Base-by-base conservation (phyloP, 768 basidiomycete species). In the Rhodocollybia butyracea region DNA sequence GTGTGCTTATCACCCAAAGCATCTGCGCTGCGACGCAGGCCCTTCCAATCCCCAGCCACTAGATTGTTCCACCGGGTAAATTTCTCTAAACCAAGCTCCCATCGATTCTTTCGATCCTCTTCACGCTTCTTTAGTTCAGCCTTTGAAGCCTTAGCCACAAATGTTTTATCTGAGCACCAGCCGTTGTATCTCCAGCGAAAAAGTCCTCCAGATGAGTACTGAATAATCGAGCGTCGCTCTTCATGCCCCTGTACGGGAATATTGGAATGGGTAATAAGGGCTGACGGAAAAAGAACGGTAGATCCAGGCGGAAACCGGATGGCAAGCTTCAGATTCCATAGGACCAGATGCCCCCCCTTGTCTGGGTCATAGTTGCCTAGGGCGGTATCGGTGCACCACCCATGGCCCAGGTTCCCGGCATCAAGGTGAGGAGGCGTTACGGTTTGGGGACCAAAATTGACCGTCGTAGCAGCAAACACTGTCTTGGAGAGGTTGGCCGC, bases 161-260 rank as follows among this genome's bases (percentile, higher is more conserved):
- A 24, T 12, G 15, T 17, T 22, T 51, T 51, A 32, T 51, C 48
- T 24, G 48, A 34, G 8, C 22, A 22, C 10, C 12, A 51, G 21
- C 64, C 65, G 46, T 63, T 60, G 1, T 55, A 29, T 3, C 60
- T 60, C 61, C 63, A 67, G 3, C 66, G 56, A 47, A 63, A 61
- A 3, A 67, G 40, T 3, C 64, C 62, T 10, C 63, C 64, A 10
- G 64, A 58, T 24, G 57, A 46, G 53, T 64, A 67, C 38, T 66
- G 64, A 2, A 60, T 63, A 42, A 67, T 27, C 1, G 61, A 60
- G 22, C 40, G 46, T 1, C 61, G 55, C 3, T 11, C 45, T 27
- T 65, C 64, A 15, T 50, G 41, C n/a, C 12, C 11, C 30, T 48
- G 52, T 17, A 55, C 47, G 11, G 59, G 52, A 17, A 40, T 39